Conservation (phyloP, 1,139 yeast species). For the Protomyces inouyei region DNA sequence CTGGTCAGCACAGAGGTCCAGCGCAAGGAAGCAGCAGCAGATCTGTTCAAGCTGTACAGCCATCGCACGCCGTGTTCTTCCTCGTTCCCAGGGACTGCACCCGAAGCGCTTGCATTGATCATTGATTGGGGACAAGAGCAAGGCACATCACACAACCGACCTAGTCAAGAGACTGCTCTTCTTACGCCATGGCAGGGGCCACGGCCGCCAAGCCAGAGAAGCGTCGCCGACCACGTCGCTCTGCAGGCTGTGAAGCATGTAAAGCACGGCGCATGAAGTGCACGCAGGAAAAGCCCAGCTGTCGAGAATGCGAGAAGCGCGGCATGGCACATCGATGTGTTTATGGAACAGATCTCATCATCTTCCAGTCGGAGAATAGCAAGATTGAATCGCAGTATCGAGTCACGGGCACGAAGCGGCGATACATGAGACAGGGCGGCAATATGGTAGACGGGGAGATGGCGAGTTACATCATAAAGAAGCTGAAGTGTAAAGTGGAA, state of each 20-base stretch:
- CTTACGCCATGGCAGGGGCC: not conserved
- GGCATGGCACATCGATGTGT: not conserved
- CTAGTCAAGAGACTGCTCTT: too few relatives aligned
- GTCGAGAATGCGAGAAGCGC: not conserved
- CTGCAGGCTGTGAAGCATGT: not conserved
- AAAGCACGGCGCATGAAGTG: not conserved
- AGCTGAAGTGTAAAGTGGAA: not conserved
- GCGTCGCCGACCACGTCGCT: not conserved
- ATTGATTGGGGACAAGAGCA: too few relatives aligned
- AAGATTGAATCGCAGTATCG: not conserved
- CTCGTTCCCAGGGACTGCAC: too few relatives aligned
- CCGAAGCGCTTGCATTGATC: too few relatives aligned
- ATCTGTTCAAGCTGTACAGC: too few relatives aligned
- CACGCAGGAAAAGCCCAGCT: not conserved
- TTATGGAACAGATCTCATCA: not conserved
- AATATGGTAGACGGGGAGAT: not conserved
- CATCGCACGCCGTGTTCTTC: too few relatives aligned
- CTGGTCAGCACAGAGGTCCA: too few relatives aligned
- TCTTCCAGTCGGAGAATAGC: not conserved
- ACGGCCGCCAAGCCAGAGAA: not conserved
- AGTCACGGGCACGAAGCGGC: not conserved
- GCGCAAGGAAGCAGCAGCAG: too few relatives aligned
- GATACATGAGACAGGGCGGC: not conserved
- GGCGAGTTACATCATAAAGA: not conserved
- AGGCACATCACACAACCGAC: too few relatives aligned